Evolutionary conservation across 2,329 filamentous ascomycete genomes (phyloP).

Genomic region (Madurella fahalii): DNA sequence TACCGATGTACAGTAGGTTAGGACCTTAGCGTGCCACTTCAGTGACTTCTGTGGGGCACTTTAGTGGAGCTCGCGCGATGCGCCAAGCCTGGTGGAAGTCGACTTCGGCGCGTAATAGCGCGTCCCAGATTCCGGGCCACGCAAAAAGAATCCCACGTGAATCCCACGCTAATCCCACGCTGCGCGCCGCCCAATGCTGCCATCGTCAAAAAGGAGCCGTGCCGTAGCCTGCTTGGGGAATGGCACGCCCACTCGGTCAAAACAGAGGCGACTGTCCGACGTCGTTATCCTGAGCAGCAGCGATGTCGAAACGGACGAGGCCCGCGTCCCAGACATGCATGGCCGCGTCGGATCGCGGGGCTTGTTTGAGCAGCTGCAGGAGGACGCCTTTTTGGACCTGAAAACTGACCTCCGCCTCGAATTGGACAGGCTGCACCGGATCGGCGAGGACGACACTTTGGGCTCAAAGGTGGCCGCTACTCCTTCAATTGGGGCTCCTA

Average conservation of each 20-base stretch:
- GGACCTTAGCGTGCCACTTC: no score
- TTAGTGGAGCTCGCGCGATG: no score
- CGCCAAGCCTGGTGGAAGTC: no score
- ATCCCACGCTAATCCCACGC: not conserved
- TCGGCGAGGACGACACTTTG: not conserved
- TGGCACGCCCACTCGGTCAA: not conserved
- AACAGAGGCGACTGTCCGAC: not conserved
- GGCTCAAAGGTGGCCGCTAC: not conserved
- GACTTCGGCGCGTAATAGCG: no score
- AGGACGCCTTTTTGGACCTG: slow-evolving; percentile 10
- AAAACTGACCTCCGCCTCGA: slow-evolving; percentile 6
- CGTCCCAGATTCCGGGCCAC: no score
- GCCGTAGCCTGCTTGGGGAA: not conserved
- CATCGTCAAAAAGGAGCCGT: not conserved
- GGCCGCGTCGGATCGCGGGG: not conserved
- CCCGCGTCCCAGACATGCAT: not conserved
- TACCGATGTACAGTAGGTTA: no score
- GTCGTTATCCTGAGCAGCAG: not conserved
- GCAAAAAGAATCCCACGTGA: no score
- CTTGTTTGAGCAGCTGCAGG: slow-evolving; percentile 4
- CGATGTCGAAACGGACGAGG: slow-evolving; percentile 1
- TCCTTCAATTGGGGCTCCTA: not conserved
- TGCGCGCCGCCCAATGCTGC: not conserved
- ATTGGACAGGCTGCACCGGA: slow-evolving; percentile 1
- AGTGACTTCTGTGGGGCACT: no score